phyloP scores from a whole-genome alignment of 2,329 filamentous ascomycete species.

The Trichoderma afroharzianum region DNA sequence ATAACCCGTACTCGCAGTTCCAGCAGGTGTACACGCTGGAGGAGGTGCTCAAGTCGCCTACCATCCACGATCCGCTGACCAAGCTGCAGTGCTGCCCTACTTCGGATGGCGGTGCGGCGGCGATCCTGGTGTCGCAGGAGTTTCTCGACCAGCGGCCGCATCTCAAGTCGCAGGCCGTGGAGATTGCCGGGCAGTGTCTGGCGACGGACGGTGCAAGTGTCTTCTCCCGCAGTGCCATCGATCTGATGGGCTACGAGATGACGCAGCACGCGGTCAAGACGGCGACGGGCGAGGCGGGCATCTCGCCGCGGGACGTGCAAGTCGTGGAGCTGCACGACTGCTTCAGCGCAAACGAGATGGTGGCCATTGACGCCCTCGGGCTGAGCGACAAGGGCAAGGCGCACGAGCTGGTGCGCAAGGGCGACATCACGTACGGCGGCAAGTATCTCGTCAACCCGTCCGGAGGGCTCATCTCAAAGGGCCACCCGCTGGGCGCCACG shows the following conservation, averaged over 20 bases:
- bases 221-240: conserved; percentile 77
- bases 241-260: conserved; percentile 89
- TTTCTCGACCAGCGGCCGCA: conserved; percentile 85
- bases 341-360: conserved; percentile 93
- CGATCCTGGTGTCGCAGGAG: conserved; percentile 80
- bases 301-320: conserved; percentile 66
- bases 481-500: conserved; percentile 88
- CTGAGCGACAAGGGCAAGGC: conserved; percentile 77
- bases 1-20: conserved; percentile 98
- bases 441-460: conserved; percentile 86
- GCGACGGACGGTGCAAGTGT: conserved; percentile 79
- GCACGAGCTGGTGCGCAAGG: conserved; percentile 81
- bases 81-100: conserved; percentile 99
- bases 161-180: conserved; percentile 75
- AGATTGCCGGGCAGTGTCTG: conserved; percentile 83
- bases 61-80: conserved; percentile 82
- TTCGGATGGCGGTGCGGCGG: conserved; percentile 85
- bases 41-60: conserved; percentile 70
- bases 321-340: conserved; percentile 96
- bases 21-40: conserved; percentile 85
- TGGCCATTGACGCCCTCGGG: conserved; percentile 81
- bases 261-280: conserved; percentile 62
- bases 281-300: conserved; percentile 71
- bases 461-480: conserved; percentile 92
- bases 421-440: conserved; percentile 89